phyloP scores from a whole-genome alignment of 169 alveolate genomes.

The Ophryocystis elektroscirrha region DNA sequence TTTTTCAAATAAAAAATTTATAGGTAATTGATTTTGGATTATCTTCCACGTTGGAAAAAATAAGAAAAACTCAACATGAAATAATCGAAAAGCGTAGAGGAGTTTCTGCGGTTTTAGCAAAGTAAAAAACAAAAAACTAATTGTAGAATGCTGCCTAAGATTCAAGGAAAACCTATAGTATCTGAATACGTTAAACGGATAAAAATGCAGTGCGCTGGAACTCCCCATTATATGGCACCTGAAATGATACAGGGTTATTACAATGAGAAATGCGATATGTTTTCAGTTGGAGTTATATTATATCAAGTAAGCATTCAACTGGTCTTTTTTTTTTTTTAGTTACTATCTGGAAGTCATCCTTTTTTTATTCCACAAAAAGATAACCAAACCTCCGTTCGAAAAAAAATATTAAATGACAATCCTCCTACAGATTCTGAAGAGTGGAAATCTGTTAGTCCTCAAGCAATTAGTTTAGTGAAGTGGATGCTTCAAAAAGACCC shows the following conservation, averaged over 20 bases:
- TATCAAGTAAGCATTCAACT: conserved; percentile 10
- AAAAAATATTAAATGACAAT: conserved; percentile 4
- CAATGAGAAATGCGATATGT: conserved; percentile 44
- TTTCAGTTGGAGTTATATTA: conserved; percentile 45
- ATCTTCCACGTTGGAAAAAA: conserved; percentile 1
- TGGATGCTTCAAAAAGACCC: conserved; percentile 29
- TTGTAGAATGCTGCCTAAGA: conserved; percentile 7
- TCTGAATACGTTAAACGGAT: conserved; percentile 1
- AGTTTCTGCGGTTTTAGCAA: conserved; percentile 1
- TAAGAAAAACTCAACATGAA: conserved; percentile 8
- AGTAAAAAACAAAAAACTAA: no score
- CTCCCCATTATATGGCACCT: conserved; percentile 52
- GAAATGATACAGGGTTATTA: conserved; percentile 41
- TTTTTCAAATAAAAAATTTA: background rate
- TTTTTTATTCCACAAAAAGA: conserved; percentile 33
- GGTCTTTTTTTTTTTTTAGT: conserved; percentile 7
- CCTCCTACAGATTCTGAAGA: conserved; percentile 11
- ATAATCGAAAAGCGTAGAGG: conserved; percentile 9
- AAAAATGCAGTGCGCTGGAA: conserved; percentile 24
- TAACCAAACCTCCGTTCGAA: conserved; percentile 30
- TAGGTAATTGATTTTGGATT: conserved; percentile 51
- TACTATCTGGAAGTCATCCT: conserved; percentile 43
- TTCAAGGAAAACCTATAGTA: conserved; percentile 3
- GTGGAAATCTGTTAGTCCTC: conserved; percentile 32
- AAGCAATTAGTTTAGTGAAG: conserved; percentile 22